Base-by-base conservation (phyloP, 2,329 filamentous ascomycete genomes). In the Claviceps citrina region DNA sequence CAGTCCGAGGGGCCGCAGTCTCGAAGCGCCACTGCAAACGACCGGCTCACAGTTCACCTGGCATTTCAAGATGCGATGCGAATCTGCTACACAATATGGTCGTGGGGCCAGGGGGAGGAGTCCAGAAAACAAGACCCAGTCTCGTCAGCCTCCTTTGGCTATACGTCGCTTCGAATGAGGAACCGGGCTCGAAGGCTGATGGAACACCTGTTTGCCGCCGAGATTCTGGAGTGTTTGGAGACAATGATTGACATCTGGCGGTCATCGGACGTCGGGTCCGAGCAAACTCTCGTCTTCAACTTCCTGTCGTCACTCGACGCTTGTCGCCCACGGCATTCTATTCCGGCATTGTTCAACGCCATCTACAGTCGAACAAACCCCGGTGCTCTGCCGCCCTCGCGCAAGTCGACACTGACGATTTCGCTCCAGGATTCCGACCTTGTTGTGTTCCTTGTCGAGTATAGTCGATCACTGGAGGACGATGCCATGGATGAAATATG, bases 401-500 rank as follows among this genome's bases (percentile, higher is more conserved):
- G 86, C 35, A 85, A 86, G 57, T 96, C 89, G 13, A 93, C 84
- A 2, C 66, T 96, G 56, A 93, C 89, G 0, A 83, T 91, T 15
- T 80, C 84, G 36, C 64, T 98, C 8, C 77, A 78, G 40, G 86
- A 95, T 51, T 73, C 76, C 0, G 87, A 95, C 52, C 66, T 98
- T 9, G 84, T 89, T 7, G 74, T 81, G 7, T 98, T 98, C 57
- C 62, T 96, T 33, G 83, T 94, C 7, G 83, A 91, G 46, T 98
- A 98, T 58, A 81, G 86, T 0, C 75, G 75, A 24, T 91, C 87
- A 0, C 68, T 96, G 10, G 91, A 98, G 53, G 91, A 98, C 52
- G 91, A 98, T 63, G 83, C 91, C 13, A 89, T 95, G 72, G 91
- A 98, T 52, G 91, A 98, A 60, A 94, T 98, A 36, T 98, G 91